Percentiles rank a stretch among this genome's conserved stretches.
Evolutionary conservation across 805 yeast genomes (phyloP).

Genomic region (Brettanomyces naardenensis): DNA sequence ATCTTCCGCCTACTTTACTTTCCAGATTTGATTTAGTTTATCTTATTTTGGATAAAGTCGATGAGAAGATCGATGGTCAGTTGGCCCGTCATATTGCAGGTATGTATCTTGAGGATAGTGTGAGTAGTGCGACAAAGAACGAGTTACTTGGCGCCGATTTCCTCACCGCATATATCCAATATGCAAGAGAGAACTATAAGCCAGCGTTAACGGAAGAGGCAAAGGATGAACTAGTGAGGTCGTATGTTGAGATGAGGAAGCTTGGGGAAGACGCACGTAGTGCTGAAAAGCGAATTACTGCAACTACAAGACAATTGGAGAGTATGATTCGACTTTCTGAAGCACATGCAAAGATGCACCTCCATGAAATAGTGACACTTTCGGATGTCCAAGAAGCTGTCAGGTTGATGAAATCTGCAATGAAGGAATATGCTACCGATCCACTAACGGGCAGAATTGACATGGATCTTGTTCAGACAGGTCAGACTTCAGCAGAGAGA

Average conservation of each 20-base stretch:
- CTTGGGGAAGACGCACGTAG: conserved; percentile 86
- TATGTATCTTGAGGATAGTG: conserved; percentile 84
- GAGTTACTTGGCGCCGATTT: conserved; percentile 82
- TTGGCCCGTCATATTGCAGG: conserved; percentile 86
- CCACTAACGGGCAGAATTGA: conserved; percentile 95
- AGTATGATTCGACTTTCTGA: conserved; percentile 91
- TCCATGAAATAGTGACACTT: conserved; percentile 61
- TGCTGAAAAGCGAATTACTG: conserved; percentile 87
- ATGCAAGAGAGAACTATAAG: conserved; percentile 77
- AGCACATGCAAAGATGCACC: conserved; percentile 96
- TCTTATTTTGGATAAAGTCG: conserved; percentile 85
- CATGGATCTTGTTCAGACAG: conserved; percentile 95
- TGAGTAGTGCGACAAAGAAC: conserved; percentile 57
- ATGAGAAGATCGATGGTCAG: conserved; percentile 74
- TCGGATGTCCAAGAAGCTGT: conserved; percentile 91
- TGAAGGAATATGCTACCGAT: conserved; percentile 97
- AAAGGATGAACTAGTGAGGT: conserved; percentile 73
- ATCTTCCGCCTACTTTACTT: conserved; percentile 89
- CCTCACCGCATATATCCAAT: conserved; percentile 81
- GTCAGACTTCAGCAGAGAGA: conserved; percentile 83
- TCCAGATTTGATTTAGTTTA: conserved; percentile 95
- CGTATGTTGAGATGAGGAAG: conserved; percentile 90
- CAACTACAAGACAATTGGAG: conserved; percentile 95
- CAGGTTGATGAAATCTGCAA: conserved; percentile 84
- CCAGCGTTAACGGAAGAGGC: conserved; percentile 82